Percentiles rank a stretch among this genome's conserved stretches.
Evolutionary conservation across 148 eudicot genomes (phyloP).

Genomic region (Rhododendron williamsianum): DNA sequence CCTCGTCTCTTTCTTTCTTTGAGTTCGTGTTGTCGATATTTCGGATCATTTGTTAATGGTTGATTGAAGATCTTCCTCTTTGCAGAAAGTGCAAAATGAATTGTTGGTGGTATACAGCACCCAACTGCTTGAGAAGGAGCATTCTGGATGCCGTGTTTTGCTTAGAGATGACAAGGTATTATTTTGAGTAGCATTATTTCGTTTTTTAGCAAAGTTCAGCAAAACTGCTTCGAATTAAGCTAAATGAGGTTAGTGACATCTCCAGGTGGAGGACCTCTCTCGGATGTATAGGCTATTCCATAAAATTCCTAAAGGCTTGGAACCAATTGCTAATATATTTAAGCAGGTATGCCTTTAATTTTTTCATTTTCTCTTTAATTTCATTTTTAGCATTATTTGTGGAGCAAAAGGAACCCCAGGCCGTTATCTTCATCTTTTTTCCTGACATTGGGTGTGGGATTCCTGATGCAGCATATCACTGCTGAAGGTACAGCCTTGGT

Average conservation of each 20-base stretch:
- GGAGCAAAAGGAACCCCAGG: neutral
- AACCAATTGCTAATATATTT: slow-evolving; percentile 33
- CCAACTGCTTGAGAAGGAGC: slow-evolving; percentile 23
- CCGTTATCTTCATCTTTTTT: neutral
- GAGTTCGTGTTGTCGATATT: neutral
- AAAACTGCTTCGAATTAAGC: neutral
- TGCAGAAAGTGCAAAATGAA: slow-evolving; percentile 55
- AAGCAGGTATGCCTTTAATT: neutral
- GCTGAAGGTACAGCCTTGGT: slow-evolving; percentile 55
- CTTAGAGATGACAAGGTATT: slow-evolving; percentile 62
- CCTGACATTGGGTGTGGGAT: slow-evolving; percentile 1
- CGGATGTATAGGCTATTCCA: slow-evolving; percentile 49
- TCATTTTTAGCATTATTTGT: neutral
- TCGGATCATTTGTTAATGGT: neutral
- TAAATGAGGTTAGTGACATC: neutral
- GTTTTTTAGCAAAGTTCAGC: neutral
- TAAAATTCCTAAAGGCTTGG: slow-evolving; percentile 43
- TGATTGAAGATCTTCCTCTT: neutral
- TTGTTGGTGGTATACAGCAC: slow-evolving; percentile 39
- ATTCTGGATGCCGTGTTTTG: slow-evolving; percentile 53
- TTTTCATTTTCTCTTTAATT: neutral
- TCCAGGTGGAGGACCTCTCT: slow-evolving; percentile 41
- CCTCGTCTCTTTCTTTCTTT: neutral
- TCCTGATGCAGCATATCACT: slow-evolving; percentile 50
- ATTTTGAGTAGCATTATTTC: neutral